Percentiles rank a stretch among this genome's conserved stretches.
These are phyloP conservation scores for Pythium aphanidermatum DNA, from an alignment of 352 stramenopile species.

Conservation along the genomic window DNA sequence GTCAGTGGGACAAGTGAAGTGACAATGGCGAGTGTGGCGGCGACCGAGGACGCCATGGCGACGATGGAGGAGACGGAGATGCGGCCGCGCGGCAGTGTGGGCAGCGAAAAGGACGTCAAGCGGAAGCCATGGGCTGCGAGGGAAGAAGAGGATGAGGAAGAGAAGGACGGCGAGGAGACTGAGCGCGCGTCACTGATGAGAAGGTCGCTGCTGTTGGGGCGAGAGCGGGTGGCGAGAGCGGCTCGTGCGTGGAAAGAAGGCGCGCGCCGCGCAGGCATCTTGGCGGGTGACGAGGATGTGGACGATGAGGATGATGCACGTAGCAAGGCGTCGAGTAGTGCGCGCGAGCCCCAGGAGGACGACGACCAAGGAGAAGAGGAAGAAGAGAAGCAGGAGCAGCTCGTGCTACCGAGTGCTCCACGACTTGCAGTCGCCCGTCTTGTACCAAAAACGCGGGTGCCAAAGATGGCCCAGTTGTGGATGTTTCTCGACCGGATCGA, in stretches of 20 bases:
- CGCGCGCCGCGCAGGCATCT: conserved; percentile 6
- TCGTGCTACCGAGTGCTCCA: conserved; percentile 23
- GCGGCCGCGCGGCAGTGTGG: too few relatives aligned
- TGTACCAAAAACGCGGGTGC: conserved; percentile 38
- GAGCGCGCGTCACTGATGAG: conserved; percentile 4
- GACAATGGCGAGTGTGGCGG: too few relatives aligned
- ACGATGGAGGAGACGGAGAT: too few relatives aligned
- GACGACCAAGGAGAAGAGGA: conserved; percentile 3
- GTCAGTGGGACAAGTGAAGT: too few relatives aligned
- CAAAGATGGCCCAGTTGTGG: conserved; percentile 44
- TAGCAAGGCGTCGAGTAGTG: not conserved
- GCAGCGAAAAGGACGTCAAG: too few relatives aligned
- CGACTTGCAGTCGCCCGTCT: conserved; percentile 35
- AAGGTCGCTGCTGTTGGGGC: conserved; percentile 1
- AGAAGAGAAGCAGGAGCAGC: not conserved
- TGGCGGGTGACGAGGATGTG: conserved; percentile 4
- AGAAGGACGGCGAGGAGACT: not conserved
- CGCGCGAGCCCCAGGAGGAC: not conserved
- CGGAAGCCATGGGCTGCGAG: too few relatives aligned
- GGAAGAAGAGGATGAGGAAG: conserved; percentile 1
- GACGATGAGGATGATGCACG: not conserved
- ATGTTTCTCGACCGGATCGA: conserved; percentile 55
- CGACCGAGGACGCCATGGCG: too few relatives aligned
- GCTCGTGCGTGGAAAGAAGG: conserved; percentile 11
- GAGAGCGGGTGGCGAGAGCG: conserved; percentile 13